A percentile compares a stretch with the other conserved stretches of the same genome.
Conservation (phyloP, 106 monocot species). For the Triglochin maritima region DNA sequence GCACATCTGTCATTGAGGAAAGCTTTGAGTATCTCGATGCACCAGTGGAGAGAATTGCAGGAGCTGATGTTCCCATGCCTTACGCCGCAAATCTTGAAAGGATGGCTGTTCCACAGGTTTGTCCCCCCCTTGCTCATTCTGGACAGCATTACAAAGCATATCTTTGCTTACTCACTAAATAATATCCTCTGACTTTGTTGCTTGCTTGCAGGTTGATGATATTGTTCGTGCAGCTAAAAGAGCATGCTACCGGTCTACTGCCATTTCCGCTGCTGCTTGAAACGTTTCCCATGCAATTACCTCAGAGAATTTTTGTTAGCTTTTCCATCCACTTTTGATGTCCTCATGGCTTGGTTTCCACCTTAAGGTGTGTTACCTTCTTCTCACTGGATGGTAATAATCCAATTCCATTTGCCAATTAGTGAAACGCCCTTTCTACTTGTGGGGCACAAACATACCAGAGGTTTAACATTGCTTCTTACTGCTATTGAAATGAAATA, state of each 20-base stretch:
- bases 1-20: conserved; percentile 74
- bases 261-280: conserved; percentile 38
- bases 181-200: background rate
- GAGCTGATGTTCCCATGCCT: conserved; percentile 96
- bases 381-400: background rate
- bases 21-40: conserved; percentile 93
- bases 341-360: background rate
- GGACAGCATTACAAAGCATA: background rate
- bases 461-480: too few relatives aligned
- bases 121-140: background rate
- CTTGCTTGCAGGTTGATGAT: conserved; percentile 43
- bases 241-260: conserved; percentile 48
- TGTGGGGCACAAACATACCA: too few relatives aligned
- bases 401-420: background rate
- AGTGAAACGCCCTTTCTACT: too few relatives aligned
- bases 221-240: conserved; percentile 59
- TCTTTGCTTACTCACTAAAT: too few relatives aligned
- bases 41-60: conserved; percentile 84
- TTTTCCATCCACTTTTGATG: background rate
- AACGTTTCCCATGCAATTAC: background rate
- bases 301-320: background rate
- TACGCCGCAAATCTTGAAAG: conserved; percentile 93
- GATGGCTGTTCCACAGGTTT: conserved; percentile 87
- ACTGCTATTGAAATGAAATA: too few relatives aligned
- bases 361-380: background rate